These are phyloP conservation scores for Byssochlamys sp. DNA, from an alignment of 2,329 filamentous ascomycete genomes.

Conservation along the genomic window DNA sequence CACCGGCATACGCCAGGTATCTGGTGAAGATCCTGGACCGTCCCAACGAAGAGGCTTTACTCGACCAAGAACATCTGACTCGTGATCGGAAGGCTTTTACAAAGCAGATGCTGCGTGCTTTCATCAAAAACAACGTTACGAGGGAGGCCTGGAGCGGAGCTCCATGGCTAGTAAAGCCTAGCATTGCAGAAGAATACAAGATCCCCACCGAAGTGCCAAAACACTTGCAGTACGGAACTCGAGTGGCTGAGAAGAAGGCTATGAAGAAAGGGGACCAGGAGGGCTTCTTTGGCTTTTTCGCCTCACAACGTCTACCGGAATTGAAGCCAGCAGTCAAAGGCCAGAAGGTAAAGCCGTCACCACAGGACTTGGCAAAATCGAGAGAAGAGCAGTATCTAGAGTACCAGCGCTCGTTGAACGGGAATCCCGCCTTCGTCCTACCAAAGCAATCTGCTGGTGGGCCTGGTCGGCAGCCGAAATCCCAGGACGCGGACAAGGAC, in stretches of 20 bases:
- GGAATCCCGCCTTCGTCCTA: slow-evolving; percentile 33
- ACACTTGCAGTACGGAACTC: slow-evolving; percentile 71
- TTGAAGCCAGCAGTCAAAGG: slow-evolving; percentile 64
- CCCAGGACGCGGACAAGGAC: slow-evolving; percentile 25
- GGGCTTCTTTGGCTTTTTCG: slow-evolving; percentile 43
- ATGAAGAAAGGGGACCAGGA: slow-evolving; percentile 49
- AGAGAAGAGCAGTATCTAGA: slow-evolving; percentile 41
- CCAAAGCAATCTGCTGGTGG: slow-evolving; percentile 17
- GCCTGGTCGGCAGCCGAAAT: slow-evolving; percentile 22
- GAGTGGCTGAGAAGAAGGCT: slow-evolving; percentile 66
- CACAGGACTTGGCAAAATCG: slow-evolving; percentile 38
- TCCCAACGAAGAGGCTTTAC: slow-evolving; percentile 61
- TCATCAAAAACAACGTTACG: slow-evolving; percentile 88
- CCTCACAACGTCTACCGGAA: slow-evolving; percentile 54
- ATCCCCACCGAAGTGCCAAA: slow-evolving; percentile 80
- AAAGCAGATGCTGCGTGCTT: slow-evolving; percentile 84
- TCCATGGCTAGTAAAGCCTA: slow-evolving; percentile 85
- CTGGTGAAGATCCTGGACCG: slow-evolving; percentile 64
- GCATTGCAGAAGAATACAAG: slow-evolving; percentile 71
- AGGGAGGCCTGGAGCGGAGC: slow-evolving; percentile 91
- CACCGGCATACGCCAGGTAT: slow-evolving; percentile 64
- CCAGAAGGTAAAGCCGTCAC: slow-evolving; percentile 49
- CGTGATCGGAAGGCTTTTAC: slow-evolving; percentile 88
- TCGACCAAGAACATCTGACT: slow-evolving; percentile 71
- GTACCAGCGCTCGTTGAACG: slow-evolving; percentile 38